Evolutionary conservation across 2,329 filamentous ascomycete species (phyloP).

Genomic region (Phyllosticta capitalensis): DNA sequence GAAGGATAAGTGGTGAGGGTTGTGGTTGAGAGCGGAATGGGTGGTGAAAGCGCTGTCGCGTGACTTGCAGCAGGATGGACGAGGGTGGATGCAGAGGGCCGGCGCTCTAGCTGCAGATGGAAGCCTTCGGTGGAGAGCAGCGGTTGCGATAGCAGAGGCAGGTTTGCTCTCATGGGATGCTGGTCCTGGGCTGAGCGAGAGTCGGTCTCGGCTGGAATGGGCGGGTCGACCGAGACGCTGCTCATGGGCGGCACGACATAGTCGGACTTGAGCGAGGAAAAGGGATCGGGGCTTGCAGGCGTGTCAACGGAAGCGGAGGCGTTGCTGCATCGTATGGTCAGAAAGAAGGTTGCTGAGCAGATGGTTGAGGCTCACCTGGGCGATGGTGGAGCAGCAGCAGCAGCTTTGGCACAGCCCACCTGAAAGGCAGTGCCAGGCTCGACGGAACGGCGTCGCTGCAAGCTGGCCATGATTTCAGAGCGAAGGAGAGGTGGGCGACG

Average conservation of each 20-base stretch:
- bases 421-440: conserved; percentile 9
- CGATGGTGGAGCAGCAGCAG: background rate
- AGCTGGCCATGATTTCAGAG: conserved; percentile 1
- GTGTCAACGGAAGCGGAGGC: background rate
- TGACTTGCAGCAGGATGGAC: background rate
- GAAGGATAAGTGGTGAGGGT: background rate
- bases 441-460: conserved; percentile 10
- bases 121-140: conserved; percentile 2
- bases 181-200: conserved; percentile 11
- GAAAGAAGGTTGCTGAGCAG: background rate
- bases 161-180: conserved; percentile 9
- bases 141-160: conserved; percentile 9
- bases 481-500: background rate
- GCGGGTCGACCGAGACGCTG: conserved; percentile 10
- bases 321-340: conserved; percentile 2
- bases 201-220: conserved; percentile 10
- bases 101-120: background rate
- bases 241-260: conserved; percentile 12
- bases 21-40: background rate
- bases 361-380: background rate
- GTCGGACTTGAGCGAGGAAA: conserved; percentile 10
- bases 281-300: background rate
- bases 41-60: background rate
- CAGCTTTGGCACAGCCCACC: background rate
- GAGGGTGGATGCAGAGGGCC: background rate